Conservation (phyloP, 2,329 filamentous ascomycete species). For the Ascochyta rabiei region DNA sequence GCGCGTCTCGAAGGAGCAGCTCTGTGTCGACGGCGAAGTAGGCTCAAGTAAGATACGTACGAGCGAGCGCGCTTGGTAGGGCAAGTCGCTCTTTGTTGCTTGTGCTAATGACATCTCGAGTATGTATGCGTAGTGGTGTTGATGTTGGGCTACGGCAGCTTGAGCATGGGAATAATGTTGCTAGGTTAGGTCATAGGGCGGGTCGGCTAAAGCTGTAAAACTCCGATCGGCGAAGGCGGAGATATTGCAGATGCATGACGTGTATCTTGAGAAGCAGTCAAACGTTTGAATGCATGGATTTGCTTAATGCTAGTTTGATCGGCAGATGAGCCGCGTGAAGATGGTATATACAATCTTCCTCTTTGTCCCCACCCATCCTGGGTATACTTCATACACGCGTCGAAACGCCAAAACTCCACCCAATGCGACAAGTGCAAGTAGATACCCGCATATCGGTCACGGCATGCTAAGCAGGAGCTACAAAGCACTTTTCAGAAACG, state of each 20-base stretch:
- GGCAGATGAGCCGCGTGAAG: conserved; percentile 2
- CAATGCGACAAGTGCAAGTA: conserved; percentile 19
- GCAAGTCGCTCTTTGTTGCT: conserved; percentile 44
- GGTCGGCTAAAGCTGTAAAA: conserved; percentile 35
- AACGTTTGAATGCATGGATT: not conserved
- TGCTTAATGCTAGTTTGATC: conserved; percentile 1
- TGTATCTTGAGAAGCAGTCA: not conserved
- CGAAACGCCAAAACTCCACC: conserved; percentile 23
- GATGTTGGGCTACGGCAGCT: conserved; percentile 32
- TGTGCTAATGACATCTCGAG: conserved; percentile 44
- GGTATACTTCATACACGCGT: conserved; percentile 17
- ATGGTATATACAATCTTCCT: conserved; percentile 6
- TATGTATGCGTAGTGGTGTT: conserved; percentile 11
- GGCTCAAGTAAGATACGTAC: conserved; percentile 33
- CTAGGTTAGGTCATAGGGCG: conserved; percentile 42
- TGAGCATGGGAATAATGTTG: conserved; percentile 41
- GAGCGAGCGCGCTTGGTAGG: conserved; percentile 49
- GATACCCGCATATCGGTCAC: not conserved
- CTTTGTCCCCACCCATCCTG: conserved; percentile 10
- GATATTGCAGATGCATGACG: conserved; percentile 2
- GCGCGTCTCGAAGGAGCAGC: conserved; percentile 9
- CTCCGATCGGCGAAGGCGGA: conserved; percentile 34
- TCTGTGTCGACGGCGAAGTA: conserved; percentile 4
- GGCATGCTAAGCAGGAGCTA: conserved; percentile 1
- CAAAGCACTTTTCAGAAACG: not conserved